These are phyloP conservation scores for Thalassiosira oceanica DNA, from an alignment of 352 stramenopile genomes.

Conservation along the genomic window DNA sequence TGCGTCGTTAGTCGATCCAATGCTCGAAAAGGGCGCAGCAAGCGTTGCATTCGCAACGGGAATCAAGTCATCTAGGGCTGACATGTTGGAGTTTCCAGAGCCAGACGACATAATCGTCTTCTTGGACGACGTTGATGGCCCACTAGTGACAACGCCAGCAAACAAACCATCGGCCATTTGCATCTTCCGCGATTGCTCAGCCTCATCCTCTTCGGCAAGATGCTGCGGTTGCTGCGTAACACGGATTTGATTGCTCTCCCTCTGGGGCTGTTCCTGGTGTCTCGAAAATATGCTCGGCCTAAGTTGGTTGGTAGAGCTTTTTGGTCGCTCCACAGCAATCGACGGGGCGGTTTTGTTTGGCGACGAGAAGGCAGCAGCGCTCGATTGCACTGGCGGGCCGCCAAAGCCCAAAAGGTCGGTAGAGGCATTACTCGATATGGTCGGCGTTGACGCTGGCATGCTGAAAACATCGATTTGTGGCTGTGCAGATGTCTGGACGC, in stretches of 20 bases:
- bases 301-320: conserved; percentile 6
- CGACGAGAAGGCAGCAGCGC: background rate
- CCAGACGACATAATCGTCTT: conserved; percentile 12
- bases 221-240: conserved; percentile 1
- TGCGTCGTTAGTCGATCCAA: background rate
- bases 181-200: conserved; percentile 37
- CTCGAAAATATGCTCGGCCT: conserved; percentile 33
- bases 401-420: conserved; percentile 45
- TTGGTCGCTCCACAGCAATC: background rate
- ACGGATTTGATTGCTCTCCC: too few species aligned
- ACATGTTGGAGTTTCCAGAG: conserved; percentile 1
- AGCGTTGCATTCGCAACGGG: conserved; percentile 5
- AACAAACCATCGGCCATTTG: conserved; percentile 40
- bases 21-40: background rate
- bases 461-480: conserved; percentile 40
- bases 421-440: background rate
- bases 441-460: background rate
- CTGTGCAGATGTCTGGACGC: background rate
- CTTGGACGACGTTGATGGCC: conserved; percentile 6
- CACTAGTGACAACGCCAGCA: conserved; percentile 22
- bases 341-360: background rate
- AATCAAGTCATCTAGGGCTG: conserved; percentile 12
- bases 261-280: background rate
- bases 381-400: background rate
- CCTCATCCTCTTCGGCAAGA: conserved; percentile 21